Percentiles rank a stretch among this genome's conserved stretches.
phyloP scores from a whole-genome alignment of 73 alveolate genomes.

The Diophrys sp. region DNA sequence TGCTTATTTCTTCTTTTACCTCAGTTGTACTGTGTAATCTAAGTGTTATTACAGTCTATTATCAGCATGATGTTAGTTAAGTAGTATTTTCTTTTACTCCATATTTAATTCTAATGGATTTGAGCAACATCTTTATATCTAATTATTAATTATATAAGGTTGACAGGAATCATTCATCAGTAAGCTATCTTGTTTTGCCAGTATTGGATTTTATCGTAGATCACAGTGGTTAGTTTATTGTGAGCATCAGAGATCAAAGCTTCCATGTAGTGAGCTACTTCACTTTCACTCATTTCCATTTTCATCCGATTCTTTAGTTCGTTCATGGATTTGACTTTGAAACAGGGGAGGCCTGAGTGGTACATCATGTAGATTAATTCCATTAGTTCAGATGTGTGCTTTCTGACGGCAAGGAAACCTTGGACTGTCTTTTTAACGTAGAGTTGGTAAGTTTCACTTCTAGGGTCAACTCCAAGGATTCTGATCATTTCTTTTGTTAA shows the following conservation, averaged over 20 bases:
- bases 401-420: slow-evolving; percentile 87
- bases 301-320: slow-evolving; percentile 77
- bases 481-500: slow-evolving; percentile 90
- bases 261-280: slow-evolving; percentile 91
- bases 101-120: no score
- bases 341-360: slow-evolving; percentile 89
- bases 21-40: no score
- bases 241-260: slow-evolving; percentile 84
- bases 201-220: slow-evolving; percentile 89
- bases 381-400: slow-evolving; percentile 70
- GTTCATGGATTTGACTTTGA: slow-evolving; percentile 71
- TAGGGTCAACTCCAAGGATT: slow-evolving; percentile 78
- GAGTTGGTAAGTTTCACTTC: slow-evolving; percentile 74
- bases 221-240: slow-evolving; percentile 89
- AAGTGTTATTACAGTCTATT: no score
- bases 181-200: slow-evolving; percentile 82
- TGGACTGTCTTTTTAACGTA: slow-evolving; percentile 76
- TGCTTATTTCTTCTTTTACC: no score
- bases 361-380: slow-evolving; percentile 79
- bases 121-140: no score
- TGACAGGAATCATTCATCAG: slow-evolving; percentile 46
- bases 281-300: slow-evolving; percentile 81
- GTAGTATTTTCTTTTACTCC: no score
- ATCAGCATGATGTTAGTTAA: no score
- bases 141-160: no score